These are phyloP conservation scores for Plasmodiophora brassicae DNA, from an alignment of 208 protist genomes.

Conservation along the genomic window DNA sequence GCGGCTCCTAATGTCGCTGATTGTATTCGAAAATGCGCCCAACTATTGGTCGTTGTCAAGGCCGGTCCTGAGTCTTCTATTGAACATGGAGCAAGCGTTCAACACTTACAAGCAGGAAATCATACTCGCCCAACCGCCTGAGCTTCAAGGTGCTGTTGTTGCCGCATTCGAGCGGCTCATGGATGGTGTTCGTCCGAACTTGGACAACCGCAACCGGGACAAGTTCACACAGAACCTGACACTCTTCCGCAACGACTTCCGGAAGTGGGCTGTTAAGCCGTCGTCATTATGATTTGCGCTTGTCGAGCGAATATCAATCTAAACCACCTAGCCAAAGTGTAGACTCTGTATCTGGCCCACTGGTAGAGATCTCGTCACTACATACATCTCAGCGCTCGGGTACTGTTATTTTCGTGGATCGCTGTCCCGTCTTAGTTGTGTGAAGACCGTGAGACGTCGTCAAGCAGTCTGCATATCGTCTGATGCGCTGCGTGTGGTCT, in stretches of 20 bases:
- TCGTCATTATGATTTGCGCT: too few relatives aligned
- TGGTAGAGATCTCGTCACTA: too few relatives aligned
- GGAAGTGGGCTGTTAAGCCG: not conserved
- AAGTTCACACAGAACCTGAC: constrained; percentile 25
- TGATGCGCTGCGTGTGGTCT: too few relatives aligned
- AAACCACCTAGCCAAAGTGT: too few relatives aligned
- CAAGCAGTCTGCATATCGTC: too few relatives aligned
- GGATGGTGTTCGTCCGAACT: not conserved
- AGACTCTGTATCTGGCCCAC: too few relatives aligned
- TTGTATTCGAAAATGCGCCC: not conserved
- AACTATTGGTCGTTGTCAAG: not conserved
- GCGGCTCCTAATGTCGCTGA: not conserved
- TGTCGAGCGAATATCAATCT: too few relatives aligned
- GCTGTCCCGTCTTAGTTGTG: too few relatives aligned
- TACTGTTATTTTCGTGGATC: too few relatives aligned
- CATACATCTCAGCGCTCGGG: too few relatives aligned
- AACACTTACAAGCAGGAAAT: not conserved
- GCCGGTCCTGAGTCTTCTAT: not conserved
- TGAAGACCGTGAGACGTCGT: too few relatives aligned
- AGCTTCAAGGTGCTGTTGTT: not conserved
- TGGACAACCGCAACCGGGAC: constrained; percentile 23
- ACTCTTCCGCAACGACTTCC: not conserved
- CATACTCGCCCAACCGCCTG: not conserved
- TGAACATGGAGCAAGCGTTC: constrained; percentile 27
- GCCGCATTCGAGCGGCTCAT: not conserved